These are phyloP conservation scores for Nitzschia sp. DNA, from an alignment of 108 stramenopile genomes.

Conservation along the genomic window DNA sequence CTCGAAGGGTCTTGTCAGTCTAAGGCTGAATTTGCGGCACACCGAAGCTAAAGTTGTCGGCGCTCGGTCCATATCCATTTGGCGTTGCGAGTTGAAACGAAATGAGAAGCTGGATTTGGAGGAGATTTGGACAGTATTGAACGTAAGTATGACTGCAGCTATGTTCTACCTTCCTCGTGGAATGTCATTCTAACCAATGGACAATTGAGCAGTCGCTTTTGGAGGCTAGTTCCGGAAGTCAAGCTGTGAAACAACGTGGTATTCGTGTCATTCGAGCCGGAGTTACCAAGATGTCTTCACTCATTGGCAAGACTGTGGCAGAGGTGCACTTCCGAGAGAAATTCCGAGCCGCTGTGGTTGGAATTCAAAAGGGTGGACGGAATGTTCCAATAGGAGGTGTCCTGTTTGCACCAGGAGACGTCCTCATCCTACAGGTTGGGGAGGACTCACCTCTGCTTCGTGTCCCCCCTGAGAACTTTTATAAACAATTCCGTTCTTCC, in stretches of 20 bases:
- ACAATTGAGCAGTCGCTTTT: conserved; percentile 38
- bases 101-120: conserved; percentile 51
- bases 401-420: conserved; percentile 58
- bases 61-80: conserved; percentile 68
- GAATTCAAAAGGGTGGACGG: conserved; percentile 57
- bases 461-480: conserved; percentile 61
- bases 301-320: conserved; percentile 53
- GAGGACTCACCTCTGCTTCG: conserved; percentile 72
- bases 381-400: conserved; percentile 44
- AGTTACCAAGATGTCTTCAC: conserved; percentile 49
- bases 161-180: background rate
- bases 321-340: conserved; percentile 58
- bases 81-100: conserved; percentile 73
- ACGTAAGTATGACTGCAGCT: conserved; percentile 17
- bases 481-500: conserved; percentile 19
- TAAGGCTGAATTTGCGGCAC: conserved; percentile 64
- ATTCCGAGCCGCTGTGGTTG: conserved; percentile 77
- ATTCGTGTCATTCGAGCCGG: conserved; percentile 67
- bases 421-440: conserved; percentile 65
- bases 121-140: conserved; percentile 62
- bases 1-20: conserved; percentile 55
- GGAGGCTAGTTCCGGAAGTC: conserved; percentile 44
- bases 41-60: conserved; percentile 75
- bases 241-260: conserved; percentile 59
- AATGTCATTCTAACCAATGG: background rate